Evolutionary conservation across 768 basidiomycete genomes (phyloP), one percentile per base, ranked within the genome.

Genomic region (Clathrus columnatus): DNA sequence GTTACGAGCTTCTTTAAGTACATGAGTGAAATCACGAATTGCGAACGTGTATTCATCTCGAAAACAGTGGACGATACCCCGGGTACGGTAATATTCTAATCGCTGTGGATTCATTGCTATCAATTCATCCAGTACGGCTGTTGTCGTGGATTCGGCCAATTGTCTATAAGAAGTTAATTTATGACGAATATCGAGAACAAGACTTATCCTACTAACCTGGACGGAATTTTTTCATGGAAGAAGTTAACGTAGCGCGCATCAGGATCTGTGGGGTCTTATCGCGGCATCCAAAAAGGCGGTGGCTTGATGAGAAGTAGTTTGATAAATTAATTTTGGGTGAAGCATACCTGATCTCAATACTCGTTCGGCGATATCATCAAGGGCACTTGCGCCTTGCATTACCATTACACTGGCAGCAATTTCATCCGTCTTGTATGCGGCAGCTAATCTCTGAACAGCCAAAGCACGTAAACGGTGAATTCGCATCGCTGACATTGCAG

Each of bases 161-260:
- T 92, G 91, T 60, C 91, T 90, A 32, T 18, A 21, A 20, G 32
- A 18, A 55, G 0, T 54, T 47, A 56, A 56, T 36, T 27, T 17
- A 41, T 64, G 21, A 30, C 59, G 63, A 51, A 61, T 51, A 41
- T 20, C 41, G 46, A 50, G 1, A 59, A 17, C 57, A 29, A 46
- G 21, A 30, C 41, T 45, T 16, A 18, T 18, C 30, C n/a, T 48
- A 71, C 77, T 57, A 58, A 92, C 90, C 91, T 78, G 54, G 91
- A 93, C 20, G 91, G 91, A 60, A 94, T 94, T 71, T 91, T 93
- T 65, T 94, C 91, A 62, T 94, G 91, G 70, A 94, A 94, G 66
- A 94, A 94, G 63, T 92, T 85, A 1, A 94, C 90, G 65, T 93
- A 92, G 73, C 78, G 81, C 11, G 91, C 90, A 61, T 92, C 87